Base-by-base conservation (phyloP, 495 filamentous ascomycete genomes). In the Penicillium waksmanii region DNA sequence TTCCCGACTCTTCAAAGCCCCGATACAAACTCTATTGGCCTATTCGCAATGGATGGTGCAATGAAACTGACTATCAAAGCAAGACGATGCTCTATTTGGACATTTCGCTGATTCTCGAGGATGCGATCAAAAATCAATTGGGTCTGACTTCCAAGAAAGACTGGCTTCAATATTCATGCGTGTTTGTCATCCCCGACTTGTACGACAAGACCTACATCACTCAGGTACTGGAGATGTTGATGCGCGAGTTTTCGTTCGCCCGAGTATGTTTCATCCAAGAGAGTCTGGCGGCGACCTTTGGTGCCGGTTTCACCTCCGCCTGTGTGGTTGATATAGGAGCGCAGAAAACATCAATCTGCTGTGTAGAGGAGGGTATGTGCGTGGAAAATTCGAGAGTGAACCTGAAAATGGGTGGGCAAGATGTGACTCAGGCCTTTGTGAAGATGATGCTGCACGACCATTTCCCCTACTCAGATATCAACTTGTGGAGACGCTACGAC, bases 281-380 rank as follows among this genome's bases (percentile, higher is more conserved):
- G 75, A 96, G 92, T 57, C 80, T 97, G 59, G 92, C 93, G 3
- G 96, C 93, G 17, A 93, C 91, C 0, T 98, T 96, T 69, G 95
- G 95, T n/a, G 96, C 93, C 12, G 95, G 96, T 2, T 96, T 92
- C 65, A 92, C 92, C 5, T 90, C 85, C 43, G 90, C 91, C 17
- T 98, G 96, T 68, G 92, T 98, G 56, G 93, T 98, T 5, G 95
- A 98, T 70, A 89, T 98, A 43, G 95, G 95, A 17, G 96, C 95
- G 3, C 93, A 98, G 75, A 98, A 98, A 80, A 98, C 95, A 3
- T 97, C 96, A 2, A 92, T 98, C 38, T 93, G 92, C 65, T 98
- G 95, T 66, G 96, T 98, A 27, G 95, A 98, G 67, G 95, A 98
- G 70, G 95, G 95, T 12, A 89, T 98, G 80, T 93, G 89, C 70